Percentiles rank a stretch among this genome's conserved stretches.
Evolutionary conservation across 306 rosid genomes (phyloP).

Genomic region (Prunus mume): DNA sequence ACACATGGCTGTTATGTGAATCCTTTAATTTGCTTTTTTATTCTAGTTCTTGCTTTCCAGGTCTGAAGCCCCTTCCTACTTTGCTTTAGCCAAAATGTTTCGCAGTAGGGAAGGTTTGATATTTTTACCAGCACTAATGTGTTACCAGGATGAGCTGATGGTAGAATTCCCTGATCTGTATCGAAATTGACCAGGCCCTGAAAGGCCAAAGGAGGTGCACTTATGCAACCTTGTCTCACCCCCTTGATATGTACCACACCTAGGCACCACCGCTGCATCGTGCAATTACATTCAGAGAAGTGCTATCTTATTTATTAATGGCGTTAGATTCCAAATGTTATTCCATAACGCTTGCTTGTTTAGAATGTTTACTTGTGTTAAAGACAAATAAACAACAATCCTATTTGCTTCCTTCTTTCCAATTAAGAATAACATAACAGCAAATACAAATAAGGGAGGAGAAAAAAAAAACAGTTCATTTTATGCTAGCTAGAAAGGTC

Average conservation of each 20-base stretch:
- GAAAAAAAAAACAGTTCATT: not conserved
- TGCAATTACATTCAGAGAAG: not conserved
- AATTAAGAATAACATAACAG: not conserved
- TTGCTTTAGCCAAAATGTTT: not conserved
- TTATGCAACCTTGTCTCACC: too few species aligned
- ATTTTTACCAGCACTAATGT: not conserved
- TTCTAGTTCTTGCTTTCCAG: not conserved
- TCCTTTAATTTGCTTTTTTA: not conserved
- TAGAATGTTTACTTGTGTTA: not conserved
- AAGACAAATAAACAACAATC: not conserved
- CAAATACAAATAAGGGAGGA: not conserved
- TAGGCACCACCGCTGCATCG: not conserved
- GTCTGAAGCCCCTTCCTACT: not conserved
- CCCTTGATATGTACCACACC: not conserved
- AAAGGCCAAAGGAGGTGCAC: not conserved
- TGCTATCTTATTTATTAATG: not conserved
- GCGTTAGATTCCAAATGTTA: not conserved
- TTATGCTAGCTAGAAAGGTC: conserved; percentile 8
- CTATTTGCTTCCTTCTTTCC: not conserved
- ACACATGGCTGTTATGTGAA: not conserved
- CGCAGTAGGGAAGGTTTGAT: not conserved
- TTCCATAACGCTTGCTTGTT: not conserved
- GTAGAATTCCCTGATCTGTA: not conserved
- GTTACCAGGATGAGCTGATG: not conserved
- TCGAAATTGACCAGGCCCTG: not conserved